These are phyloP conservation scores for Breviolum minutum DNA, from an alignment of 73 alveolate genomes.

Conservation along the genomic window DNA sequence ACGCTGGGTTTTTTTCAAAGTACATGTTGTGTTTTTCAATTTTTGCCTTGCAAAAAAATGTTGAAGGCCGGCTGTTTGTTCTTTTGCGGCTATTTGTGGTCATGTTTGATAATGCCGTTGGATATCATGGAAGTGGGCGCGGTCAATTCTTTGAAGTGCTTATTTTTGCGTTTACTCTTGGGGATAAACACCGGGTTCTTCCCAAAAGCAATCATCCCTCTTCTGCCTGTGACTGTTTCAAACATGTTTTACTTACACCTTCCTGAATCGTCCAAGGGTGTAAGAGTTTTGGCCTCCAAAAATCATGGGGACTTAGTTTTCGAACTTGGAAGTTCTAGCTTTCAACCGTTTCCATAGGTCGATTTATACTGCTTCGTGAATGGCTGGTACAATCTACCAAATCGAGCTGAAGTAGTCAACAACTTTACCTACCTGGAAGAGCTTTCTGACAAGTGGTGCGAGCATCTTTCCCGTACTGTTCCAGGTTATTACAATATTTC, in stretches of 20 bases:
- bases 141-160: too few species aligned
- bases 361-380: constrained; percentile 54
- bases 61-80: not conserved
- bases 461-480: not conserved
- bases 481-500: constrained; percentile 6
- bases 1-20: not conserved
- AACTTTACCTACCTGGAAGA: constrained; percentile 43
- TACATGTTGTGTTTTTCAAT: not conserved
- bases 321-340: not conserved
- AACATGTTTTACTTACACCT: not conserved
- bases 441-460: constrained; percentile 16
- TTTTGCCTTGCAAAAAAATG: not conserved
- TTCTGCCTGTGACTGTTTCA: not conserved
- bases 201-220: not conserved
- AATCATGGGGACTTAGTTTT: not conserved
- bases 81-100: not conserved
- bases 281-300: not conserved
- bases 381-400: constrained; percentile 27
- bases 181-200: too few species aligned
- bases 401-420: not conserved
- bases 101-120: too few species aligned
- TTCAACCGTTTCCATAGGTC: not conserved
- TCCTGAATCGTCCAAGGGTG: not conserved
- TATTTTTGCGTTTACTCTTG: too few species aligned
- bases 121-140: too few species aligned